phyloP scores from a whole-genome alignment of 192 early-diverging fungal genomes.

The Rhizophlyctis rosea region DNA sequence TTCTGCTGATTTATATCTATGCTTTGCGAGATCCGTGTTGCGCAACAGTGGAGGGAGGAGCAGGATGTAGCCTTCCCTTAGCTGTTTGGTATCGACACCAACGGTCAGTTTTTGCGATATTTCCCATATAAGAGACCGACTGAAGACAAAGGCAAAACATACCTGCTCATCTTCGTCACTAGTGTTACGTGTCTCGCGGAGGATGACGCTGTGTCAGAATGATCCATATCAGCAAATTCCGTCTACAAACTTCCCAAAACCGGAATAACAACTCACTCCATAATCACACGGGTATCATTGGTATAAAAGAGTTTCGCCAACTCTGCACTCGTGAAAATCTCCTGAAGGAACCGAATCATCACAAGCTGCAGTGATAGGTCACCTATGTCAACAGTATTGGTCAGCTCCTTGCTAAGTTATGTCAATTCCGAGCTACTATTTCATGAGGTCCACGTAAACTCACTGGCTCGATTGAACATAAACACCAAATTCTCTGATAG shows the following conservation, averaged over 20 bases:
- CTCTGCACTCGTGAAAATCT: constrained; percentile 61
- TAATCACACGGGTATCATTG: constrained; percentile 83
- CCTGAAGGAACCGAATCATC: constrained; percentile 63
- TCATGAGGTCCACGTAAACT: constrained; percentile 8
- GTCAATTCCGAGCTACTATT: neutral
- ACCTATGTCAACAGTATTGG: neutral
- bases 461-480: constrained; percentile 86
- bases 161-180: neutral
- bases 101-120: neutral
- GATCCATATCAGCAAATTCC: constrained; percentile 58
- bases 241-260: constrained; percentile 80
- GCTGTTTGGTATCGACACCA: constrained; percentile 9
- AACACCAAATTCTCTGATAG: constrained; percentile 89
- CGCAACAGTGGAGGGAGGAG: constrained; percentile 30
- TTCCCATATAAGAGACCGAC: neutral
- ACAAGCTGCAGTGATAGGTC: constrained; percentile 13
- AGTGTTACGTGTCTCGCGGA: neutral
- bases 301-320: constrained; percentile 82
- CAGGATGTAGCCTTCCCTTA: constrained; percentile 39
- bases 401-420: no score
- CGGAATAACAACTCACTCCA: constrained; percentile 83
- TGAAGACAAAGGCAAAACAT: neutral
- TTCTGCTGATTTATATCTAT: neutral
- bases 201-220: neutral
- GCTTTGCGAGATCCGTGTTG: constrained; percentile 9